A percentile compares a stretch with the other conserved stretches of the same genome.
phyloP scores from a whole-genome alignment of 192 early-diverging fungal genomes.

The Rhizophagus prolifer region DNA sequence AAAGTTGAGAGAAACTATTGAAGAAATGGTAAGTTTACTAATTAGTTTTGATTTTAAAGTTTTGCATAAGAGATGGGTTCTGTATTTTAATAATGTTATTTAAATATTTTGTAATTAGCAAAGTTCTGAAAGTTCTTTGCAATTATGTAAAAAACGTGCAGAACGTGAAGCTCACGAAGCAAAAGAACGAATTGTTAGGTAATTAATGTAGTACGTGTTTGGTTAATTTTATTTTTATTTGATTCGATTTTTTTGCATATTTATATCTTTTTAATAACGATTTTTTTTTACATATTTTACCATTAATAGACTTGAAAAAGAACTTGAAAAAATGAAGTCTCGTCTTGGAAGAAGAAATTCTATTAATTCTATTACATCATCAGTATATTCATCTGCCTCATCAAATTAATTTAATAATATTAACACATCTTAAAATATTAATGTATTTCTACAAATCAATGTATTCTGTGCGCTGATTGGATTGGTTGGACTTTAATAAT shows the following conservation, averaged over 20 bases:
- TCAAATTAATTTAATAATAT: background rate
- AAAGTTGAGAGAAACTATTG: conserved; percentile 60
- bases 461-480: too few relatives aligned
- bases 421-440: too few relatives aligned
- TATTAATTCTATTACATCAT: too few relatives aligned
- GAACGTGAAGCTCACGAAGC: conserved; percentile 39
- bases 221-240: background rate
- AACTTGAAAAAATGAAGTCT: conserved; percentile 41
- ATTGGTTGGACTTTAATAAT: too few relatives aligned
- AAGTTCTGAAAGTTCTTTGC: conserved; percentile 39
- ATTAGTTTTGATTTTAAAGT: background rate
- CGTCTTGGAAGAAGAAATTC: conserved; percentile 29
- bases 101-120: conserved; percentile 16
- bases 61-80: background rate
- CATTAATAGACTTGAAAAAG: conserved; percentile 36
- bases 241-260: background rate
- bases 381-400: background rate
- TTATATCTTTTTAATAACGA: background rate
- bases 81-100: conserved; percentile 11
- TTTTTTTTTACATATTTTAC: background rate
- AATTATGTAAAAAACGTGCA: conserved; percentile 35
- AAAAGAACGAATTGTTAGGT: conserved; percentile 39
- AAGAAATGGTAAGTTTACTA: conserved; percentile 56
- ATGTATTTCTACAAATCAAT: too few relatives aligned
- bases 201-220: conserved; percentile 1